Evolutionary conservation across 2,329 filamentous ascomycete genomes (phyloP).

Genomic region (Penicillium corylophilum): DNA sequence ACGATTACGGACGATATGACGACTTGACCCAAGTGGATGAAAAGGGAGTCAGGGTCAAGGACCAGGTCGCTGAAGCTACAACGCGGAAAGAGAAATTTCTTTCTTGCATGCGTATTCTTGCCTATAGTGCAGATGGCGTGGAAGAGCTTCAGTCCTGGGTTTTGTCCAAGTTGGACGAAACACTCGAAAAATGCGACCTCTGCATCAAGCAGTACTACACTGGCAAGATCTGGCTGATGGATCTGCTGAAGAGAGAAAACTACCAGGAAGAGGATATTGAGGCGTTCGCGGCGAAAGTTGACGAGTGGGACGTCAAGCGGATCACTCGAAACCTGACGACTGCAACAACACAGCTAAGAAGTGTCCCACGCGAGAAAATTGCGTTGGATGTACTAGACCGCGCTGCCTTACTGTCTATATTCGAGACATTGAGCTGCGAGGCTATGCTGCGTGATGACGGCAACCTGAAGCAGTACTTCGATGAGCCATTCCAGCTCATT

Average conservation of each 20-base stretch:
- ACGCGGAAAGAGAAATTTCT: constrained; percentile 62
- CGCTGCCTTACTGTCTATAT: constrained; percentile 73
- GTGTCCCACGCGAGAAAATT: constrained; percentile 51
- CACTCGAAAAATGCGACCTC: constrained; percentile 64
- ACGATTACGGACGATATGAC: constrained; percentile 66
- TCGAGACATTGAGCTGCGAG: constrained; percentile 83
- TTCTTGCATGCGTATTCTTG: constrained; percentile 67
- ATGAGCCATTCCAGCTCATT: constrained; percentile 77
- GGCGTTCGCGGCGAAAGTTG: constrained; percentile 56
- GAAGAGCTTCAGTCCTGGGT: constrained; percentile 62
- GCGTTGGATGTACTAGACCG: constrained; percentile 53
- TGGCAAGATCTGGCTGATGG: constrained; percentile 62
- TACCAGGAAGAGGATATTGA: constrained; percentile 50
- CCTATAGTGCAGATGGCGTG: constrained; percentile 61
- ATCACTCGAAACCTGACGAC: constrained; percentile 61
- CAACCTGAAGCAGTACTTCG: constrained; percentile 62
- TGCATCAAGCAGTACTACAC: constrained; percentile 75
- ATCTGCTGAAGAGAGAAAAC: constrained; percentile 61
- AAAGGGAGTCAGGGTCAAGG: constrained; percentile 34
- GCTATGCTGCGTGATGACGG: constrained; percentile 65
- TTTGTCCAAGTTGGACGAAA: constrained; percentile 55
- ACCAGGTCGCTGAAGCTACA: constrained; percentile 56
- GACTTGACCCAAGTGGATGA: constrained; percentile 53
- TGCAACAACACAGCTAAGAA: constrained; percentile 55
- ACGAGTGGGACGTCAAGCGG: constrained; percentile 60